Base-by-base conservation (phyloP, 2,329 filamentous ascomycete genomes). In the Saccharata proteae region DNA sequence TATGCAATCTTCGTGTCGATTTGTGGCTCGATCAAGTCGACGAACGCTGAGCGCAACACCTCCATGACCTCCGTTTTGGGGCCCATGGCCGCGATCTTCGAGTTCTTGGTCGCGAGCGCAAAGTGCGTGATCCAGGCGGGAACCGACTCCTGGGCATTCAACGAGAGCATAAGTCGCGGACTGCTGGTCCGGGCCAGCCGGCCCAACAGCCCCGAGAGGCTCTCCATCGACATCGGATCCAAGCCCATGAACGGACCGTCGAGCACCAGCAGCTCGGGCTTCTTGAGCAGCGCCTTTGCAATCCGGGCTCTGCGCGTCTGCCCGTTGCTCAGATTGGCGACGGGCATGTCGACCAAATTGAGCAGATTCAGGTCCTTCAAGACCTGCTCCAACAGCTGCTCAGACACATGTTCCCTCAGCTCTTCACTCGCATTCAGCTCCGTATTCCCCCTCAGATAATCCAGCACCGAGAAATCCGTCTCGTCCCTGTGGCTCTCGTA, bases 191-290 rank as follows among this genome's bases (percentile, higher is more conserved):
- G 65, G 0, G 84, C 80, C 34, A 94, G 58, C 0, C 65, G 65
- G 40, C 73, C 61, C 14, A 94, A 61, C 27, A 96, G 62, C 1
- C 68, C 65, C 23, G 80, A 88, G 42, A 96, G 59, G 2, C 71
- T 70, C 9, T 69, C 65, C 9, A 82, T 71, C 0, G 85, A 92
- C 5, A 77, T 77, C 10, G 88, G 90, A 54, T 96, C 90, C 11
- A 98, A 64, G 0, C 90, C 88, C 81, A 94, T 93, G 49, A 94
- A 94, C 1, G 90, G 88, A 45, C 93, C 88, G 56, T 98, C 90
- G 3, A 93, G 64, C 31, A 96, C 64, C 38, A 98, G 51, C 8
- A 93, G 68, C 53, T 92, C 80, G 0, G 90, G 90, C 31, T 69
- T 69, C 5, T 66, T 74, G 36, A 96, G 64, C 30, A 98, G 58